Percentiles rank a stretch among this genome's conserved stretches.
Conservation (phyloP, 306 rosid genomes). For the Lathyrus tuberosus region DNA sequence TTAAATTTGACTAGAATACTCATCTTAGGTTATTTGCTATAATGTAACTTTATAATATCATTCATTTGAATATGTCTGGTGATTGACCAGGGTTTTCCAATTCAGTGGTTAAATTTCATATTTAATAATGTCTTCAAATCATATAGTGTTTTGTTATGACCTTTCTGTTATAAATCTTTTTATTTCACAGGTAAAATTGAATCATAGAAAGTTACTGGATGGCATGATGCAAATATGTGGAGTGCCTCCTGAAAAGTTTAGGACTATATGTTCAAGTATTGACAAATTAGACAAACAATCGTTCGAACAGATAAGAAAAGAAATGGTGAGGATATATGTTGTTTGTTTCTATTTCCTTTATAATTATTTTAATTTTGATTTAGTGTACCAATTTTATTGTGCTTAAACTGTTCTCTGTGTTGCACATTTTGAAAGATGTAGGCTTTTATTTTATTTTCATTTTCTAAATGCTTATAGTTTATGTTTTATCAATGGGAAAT, state of each 20-base stretch:
- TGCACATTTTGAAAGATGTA: constrained; percentile 13
- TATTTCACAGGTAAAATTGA: constrained; percentile 78
- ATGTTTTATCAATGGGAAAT: constrained; percentile 29
- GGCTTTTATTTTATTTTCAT: neutral
- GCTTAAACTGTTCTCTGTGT: constrained; percentile 13
- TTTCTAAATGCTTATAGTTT: neutral
- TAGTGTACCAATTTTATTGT: neutral
- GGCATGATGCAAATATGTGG: constrained; percentile 97
- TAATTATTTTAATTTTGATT: constrained; percentile 23
- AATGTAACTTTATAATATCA: constrained; percentile 19
- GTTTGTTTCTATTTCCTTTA: constrained; percentile 22
- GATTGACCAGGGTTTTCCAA: constrained; percentile 5
- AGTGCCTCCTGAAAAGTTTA: constrained; percentile 85
- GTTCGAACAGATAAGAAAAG: constrained; percentile 78
- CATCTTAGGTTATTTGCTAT: constrained; percentile 11
- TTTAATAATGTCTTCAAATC: constrained; percentile 11
- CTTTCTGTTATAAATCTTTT: constrained; percentile 9
- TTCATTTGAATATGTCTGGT: constrained; percentile 25
- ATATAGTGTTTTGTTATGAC: neutral
- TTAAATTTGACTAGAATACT: constrained; percentile 8
- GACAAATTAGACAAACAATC: constrained; percentile 94
- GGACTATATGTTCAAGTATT: constrained; percentile 94
- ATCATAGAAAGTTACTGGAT: constrained; percentile 82
- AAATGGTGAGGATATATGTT: constrained; percentile 68
- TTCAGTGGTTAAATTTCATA: neutral